A percentile compares a stretch with the other conserved stretches of the same genome.
Conservation (phyloP, 495 filamentous ascomycete species). For the Podospora sp. region DNA sequence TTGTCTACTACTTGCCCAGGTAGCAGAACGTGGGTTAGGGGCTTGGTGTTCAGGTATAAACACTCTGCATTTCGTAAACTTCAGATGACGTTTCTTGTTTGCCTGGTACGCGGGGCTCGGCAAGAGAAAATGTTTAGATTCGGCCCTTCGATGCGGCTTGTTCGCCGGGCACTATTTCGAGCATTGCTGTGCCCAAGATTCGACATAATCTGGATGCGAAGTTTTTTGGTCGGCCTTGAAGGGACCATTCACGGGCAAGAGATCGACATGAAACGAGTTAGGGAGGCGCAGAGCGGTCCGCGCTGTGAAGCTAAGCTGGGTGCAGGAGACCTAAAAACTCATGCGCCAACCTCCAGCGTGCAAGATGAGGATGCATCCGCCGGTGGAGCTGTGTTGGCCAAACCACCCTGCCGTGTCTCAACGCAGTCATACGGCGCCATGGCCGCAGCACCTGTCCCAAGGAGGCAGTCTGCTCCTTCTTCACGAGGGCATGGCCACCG, state of each 20-base stretch:
- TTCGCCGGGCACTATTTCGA: neutral
- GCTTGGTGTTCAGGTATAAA: neutral
- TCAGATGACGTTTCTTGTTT: conserved; percentile 3
- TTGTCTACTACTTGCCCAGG: neutral
- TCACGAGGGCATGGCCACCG: neutral
- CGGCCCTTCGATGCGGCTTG: neutral
- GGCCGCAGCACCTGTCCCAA: neutral
- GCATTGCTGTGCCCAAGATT: conserved; percentile 21
- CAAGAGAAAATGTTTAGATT: neutral
- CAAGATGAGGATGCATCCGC: neutral
- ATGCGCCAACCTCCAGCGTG: neutral
- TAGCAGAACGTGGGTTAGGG: neutral
- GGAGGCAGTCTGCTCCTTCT: neutral
- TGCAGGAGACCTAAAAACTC: neutral
- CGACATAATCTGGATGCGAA: conserved; percentile 21
- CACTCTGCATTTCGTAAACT: neutral
- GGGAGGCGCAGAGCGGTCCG: conserved; percentile 3
- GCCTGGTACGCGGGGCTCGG: neutral
- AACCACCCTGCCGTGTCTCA: neutral
- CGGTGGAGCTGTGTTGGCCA: neutral
- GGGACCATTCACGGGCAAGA: conserved; percentile 17
- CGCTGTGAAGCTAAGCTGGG: neutral
- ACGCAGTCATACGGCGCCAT: neutral
- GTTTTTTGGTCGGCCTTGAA: conserved; percentile 14
- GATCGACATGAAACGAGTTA: conserved; percentile 33